Conservation (phyloP, 129 eudicot species). For the carrot (Daucus carota) region DNA sequence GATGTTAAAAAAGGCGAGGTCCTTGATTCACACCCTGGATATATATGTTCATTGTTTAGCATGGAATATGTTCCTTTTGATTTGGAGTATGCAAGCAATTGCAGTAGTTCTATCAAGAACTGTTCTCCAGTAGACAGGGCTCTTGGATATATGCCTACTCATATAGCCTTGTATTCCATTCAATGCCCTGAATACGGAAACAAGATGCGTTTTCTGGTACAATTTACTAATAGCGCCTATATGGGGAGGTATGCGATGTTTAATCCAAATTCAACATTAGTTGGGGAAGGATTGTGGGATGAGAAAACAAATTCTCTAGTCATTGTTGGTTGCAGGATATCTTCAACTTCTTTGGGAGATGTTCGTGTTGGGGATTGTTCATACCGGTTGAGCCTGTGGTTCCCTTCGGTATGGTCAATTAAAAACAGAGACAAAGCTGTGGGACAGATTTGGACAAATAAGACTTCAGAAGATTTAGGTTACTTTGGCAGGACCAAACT, state of each 20-base stretch:
- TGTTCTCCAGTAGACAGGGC: constrained; percentile 31
- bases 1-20: constrained; percentile 8
- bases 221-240: constrained; percentile 25
- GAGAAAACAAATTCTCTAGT: constrained; percentile 32
- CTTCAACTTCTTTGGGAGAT: constrained; percentile 22
- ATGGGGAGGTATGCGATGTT: constrained; percentile 20
- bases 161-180: constrained; percentile 32
- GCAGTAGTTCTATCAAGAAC: constrained; percentile 12
- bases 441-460: constrained; percentile 61
- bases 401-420: constrained; percentile 39
- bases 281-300: constrained; percentile 80
- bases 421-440: constrained; percentile 23
- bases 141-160: constrained; percentile 24
- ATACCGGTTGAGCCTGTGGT: constrained; percentile 44
- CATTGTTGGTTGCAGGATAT: constrained; percentile 43
- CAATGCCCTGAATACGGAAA: constrained; percentile 34
- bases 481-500: constrained; percentile 32
- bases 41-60: constrained; percentile 27
- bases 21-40: constrained; percentile 22
- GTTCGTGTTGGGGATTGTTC: constrained; percentile 59
- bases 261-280: constrained; percentile 27
- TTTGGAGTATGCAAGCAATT: constrained; percentile 31
- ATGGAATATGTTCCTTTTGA: constrained; percentile 17
- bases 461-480: constrained; percentile 26
- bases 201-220: constrained; percentile 35